Base-by-base conservation (phyloP, 1,284 basidiomycete genomes). In the Fistulina hepatica region DNA sequence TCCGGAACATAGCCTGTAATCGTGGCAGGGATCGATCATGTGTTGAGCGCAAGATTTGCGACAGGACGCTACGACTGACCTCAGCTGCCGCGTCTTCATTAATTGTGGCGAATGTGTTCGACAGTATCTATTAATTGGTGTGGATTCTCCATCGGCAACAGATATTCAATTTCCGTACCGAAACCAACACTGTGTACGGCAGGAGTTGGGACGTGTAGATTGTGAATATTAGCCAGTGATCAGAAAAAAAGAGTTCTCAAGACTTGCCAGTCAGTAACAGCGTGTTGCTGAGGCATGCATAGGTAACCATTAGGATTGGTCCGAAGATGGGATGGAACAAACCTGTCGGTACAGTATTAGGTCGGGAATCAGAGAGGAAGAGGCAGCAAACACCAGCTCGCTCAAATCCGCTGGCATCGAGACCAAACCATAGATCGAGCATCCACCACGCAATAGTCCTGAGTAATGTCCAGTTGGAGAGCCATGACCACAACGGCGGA, bases 11-110 rank as follows among this genome's bases (percentile, higher is more conserved):
- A 4, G 83, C 85, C 84, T 88, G 23, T 27, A n/a, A n/a, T n/a
- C n/a, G n/a, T n/a, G n/a, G 30, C 41, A 24, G 34, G 34, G 6
- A 33, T 31, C 13, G 30, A 27, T 26, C 33, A 4, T 34, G 15
- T n/a, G n/a, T n/a, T n/a, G n/a, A 44, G 9, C 11, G 19, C 37
- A 19, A 37, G 28, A 5, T 24, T n/a, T 21, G 42, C 30, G 40
- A 23, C 10, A 25, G 27, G 27, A 15, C 11, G 8, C 40, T 17
- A 17, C 27, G 12, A 41, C 54, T 34, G 49, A 84, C 86, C 67
- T 95, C 92, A 5, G 91, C 89, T 9, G 76, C 76, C 13, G 92
- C 92, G 59, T 95, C 92, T 48, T 88, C 81, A 45, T 81, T 92
- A 51, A 95, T 90, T 13, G 73, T 85, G 1, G 89, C 78, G 56